Evolutionary conservation across 2,329 filamentous ascomycete genomes (phyloP).

Genomic region (Colletotrichum incanum): DNA sequence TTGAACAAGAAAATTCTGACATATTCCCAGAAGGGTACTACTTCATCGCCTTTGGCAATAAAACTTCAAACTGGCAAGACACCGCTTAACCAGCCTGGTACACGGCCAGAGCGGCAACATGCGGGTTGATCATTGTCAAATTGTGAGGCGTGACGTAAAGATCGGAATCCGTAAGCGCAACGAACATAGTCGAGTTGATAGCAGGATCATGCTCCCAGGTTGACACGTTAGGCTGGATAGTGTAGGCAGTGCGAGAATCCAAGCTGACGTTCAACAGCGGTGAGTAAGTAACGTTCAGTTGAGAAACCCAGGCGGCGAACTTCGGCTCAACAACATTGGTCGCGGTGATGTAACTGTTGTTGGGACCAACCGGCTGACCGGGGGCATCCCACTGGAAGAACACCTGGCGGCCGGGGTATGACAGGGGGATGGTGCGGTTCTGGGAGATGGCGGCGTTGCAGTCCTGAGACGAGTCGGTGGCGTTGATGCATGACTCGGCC

Average conservation of each 20-base stretch:
- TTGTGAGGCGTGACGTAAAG: constrained; percentile 84
- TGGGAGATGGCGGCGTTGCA: constrained; percentile 77
- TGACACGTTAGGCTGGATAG: constrained; percentile 79
- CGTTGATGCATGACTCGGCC: constrained; percentile 70
- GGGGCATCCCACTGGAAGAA: constrained; percentile 81
- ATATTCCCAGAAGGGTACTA: too few relatives aligned
- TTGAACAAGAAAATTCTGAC: too few relatives aligned
- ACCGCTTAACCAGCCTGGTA: constrained; percentile 81
- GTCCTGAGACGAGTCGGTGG: constrained; percentile 66
- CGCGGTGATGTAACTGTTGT: constrained; percentile 84
- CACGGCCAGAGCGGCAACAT: constrained; percentile 81
- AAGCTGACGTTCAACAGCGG: constrained; percentile 67
- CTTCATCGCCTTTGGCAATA: background rate
- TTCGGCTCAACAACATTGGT: constrained; percentile 71
- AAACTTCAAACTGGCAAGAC: background rate
- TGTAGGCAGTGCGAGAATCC: constrained; percentile 70
- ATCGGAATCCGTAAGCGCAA: constrained; percentile 81
- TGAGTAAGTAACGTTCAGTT: constrained; percentile 83
- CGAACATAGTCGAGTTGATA: constrained; percentile 85
- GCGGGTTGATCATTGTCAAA: constrained; percentile 79
- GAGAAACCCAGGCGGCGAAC: constrained; percentile 83
- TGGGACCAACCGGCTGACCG: constrained; percentile 80
- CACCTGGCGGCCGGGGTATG: constrained; percentile 81
- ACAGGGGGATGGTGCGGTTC: constrained; percentile 80
- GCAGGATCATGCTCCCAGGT: constrained; percentile 79